phyloP scores from a whole-genome alignment of 2,329 filamentous ascomycete genomes.

The Colletotrichum tabaci region DNA sequence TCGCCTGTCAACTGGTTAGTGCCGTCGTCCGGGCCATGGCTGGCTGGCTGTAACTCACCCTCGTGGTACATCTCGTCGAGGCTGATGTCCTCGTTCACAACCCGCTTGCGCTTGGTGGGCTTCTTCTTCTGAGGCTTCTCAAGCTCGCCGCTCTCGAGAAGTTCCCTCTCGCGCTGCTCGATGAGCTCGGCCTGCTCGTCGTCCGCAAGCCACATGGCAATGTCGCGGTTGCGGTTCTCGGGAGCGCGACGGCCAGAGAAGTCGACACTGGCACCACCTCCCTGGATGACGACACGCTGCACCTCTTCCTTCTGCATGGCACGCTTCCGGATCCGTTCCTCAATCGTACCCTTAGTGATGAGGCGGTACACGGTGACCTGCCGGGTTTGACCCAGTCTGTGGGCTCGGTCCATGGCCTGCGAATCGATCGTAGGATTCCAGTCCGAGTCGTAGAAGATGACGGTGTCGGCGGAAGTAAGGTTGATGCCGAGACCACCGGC shows the following conservation, averaged over 20 bases:
- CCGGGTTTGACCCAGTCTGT: conserved; percentile 94
- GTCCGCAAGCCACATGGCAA: conserved; percentile 98
- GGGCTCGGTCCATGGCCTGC: conserved; percentile 98
- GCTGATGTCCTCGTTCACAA: conserved; percentile 69
- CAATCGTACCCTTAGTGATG: conserved; percentile 96
- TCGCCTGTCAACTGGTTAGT: conserved; percentile 75
- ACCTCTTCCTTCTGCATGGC: conserved; percentile 99
- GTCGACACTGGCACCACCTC: conserved; percentile 91
- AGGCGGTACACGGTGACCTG: conserved; percentile 98
- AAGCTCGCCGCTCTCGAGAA: conserved; percentile 79
- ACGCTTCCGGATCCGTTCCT: conserved; percentile 97
- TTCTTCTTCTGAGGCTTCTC: conserved; percentile 72
- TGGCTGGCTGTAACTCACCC: conserved; percentile 73
- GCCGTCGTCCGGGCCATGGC: background rate
- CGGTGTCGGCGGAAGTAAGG: conserved; percentile 93
- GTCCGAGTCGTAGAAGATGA: conserved; percentile 99
- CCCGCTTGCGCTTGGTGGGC: conserved; percentile 69
- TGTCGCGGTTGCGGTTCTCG: conserved; percentile 97
- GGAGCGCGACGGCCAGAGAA: conserved; percentile 91
- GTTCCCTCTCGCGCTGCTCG: conserved; percentile 91
- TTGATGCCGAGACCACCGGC: conserved; percentile 99
- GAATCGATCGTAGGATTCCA: conserved; percentile 99
- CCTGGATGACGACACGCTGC: conserved; percentile 95
- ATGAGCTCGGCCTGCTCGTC: conserved; percentile 96
- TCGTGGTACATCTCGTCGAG: conserved; percentile 99